phyloP scores from a whole-genome alignment of 768 basidiomycete species.

The Ramaria sp. region DNA sequence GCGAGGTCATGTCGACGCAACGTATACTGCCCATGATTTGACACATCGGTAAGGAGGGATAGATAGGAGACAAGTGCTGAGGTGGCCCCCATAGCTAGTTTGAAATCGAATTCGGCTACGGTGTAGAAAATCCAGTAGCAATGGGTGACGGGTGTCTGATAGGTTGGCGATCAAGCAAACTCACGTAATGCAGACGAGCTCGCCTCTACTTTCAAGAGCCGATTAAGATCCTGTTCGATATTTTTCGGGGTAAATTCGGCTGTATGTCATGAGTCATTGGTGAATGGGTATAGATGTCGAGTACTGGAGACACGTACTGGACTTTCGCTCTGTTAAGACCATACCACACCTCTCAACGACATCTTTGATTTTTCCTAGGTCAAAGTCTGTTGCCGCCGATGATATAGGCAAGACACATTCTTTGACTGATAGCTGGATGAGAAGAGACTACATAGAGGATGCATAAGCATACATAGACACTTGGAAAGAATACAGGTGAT shows the following conservation, averaged over 20 bases:
- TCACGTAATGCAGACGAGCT: slow-evolving; percentile 13
- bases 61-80: slow-evolving; percentile 79
- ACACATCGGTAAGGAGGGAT: slow-evolving; percentile 61
- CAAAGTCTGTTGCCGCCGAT: slow-evolving; percentile 74
- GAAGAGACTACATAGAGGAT: slow-evolving; percentile 51
- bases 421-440: slow-evolving; percentile 96
- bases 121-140: not conserved
- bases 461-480: not conserved
- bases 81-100: slow-evolving; percentile 68
- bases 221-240: slow-evolving; percentile 68
- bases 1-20: slow-evolving; percentile 83
- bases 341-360: slow-evolving; percentile 87
- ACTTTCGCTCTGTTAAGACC: slow-evolving; percentile 82
- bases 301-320: slow-evolving; percentile 39
- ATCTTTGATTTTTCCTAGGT: slow-evolving; percentile 75
- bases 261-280: slow-evolving; percentile 18
- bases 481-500: not conserved
- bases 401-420: slow-evolving; percentile 80
- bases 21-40: slow-evolving; percentile 71
- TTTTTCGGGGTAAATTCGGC: slow-evolving; percentile 80
- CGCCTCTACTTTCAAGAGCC: slow-evolving; percentile 46
- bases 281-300: not conserved
- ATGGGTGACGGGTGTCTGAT: not conserved
- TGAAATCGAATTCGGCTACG: slow-evolving; percentile 67
- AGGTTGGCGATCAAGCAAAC: not conserved